Percentiles rank a stretch among this genome's conserved stretches.
Evolutionary conservation across 1,284 basidiomycete genomes (phyloP).

Genomic region (Ustilago crameri): DNA sequence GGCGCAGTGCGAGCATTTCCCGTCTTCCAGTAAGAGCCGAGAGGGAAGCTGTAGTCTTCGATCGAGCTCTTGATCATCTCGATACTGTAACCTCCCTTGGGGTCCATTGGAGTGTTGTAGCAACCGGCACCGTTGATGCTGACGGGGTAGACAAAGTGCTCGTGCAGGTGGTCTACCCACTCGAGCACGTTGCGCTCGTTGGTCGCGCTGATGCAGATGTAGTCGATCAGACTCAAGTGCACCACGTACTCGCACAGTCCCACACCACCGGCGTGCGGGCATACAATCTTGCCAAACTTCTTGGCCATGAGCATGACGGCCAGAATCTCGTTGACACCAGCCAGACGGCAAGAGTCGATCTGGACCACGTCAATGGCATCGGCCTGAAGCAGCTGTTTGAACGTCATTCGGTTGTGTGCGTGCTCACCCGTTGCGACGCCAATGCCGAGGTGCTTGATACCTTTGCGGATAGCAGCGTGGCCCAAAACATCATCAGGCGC

Average conservation of each 20-base stretch:
- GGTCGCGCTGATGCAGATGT: slow-evolving; percentile 86
- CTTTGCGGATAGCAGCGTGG: slow-evolving; percentile 82
- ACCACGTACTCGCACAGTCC: slow-evolving; percentile 94
- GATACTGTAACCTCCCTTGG: slow-evolving; percentile 69
- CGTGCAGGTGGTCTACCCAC: slow-evolving; percentile 82
- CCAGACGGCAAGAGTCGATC: slow-evolving; percentile 92
- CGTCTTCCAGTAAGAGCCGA: slow-evolving; percentile 70
- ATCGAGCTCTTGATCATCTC: slow-evolving; percentile 70
- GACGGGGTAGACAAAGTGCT: slow-evolving; percentile 88
- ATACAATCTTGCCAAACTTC: slow-evolving; percentile 76
- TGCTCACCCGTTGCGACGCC: slow-evolving; percentile 96
- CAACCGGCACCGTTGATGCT: slow-evolving; percentile 85
- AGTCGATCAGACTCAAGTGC: slow-evolving; percentile 77
- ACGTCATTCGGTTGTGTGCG: slow-evolving; percentile 91
- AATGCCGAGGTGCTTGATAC: slow-evolving; percentile 82
- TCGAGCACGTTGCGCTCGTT: slow-evolving; percentile 94
- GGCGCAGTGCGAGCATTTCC: slow-evolving; percentile 41
- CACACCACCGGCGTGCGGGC: slow-evolving; percentile 94
- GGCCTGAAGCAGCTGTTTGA: slow-evolving; percentile 93
- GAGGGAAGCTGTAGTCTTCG: slow-evolving; percentile 68
- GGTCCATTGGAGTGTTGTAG: slow-evolving; percentile 79
- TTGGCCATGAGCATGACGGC: slow-evolving; percentile 93
- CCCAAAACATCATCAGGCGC: slow-evolving; percentile 67
- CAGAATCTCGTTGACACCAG: slow-evolving; percentile 91
- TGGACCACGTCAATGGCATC: slow-evolving; percentile 95